Base-by-base conservation (phyloP, 768 basidiomycete species). In the Dictyophora rubrovolvata region DNA sequence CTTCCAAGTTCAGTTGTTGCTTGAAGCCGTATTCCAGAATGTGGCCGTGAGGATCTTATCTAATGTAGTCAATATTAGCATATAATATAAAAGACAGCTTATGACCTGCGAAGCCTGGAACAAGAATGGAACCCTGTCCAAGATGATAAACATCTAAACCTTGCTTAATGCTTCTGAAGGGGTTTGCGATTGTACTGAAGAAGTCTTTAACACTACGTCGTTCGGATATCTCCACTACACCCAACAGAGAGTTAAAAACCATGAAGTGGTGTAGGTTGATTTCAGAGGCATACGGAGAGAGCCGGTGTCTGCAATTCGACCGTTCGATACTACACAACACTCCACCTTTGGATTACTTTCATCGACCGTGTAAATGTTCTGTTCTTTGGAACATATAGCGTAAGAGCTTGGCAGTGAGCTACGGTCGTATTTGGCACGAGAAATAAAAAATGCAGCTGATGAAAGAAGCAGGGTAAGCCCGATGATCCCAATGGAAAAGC, bases 41-140 rank as follows among this genome's bases (percentile, higher is more conserved):
- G 67, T 93, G 91, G 0, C 84, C 88, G 69, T 93, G 90, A 0
- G 89, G 82, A 69, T 93, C 90, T 87, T 60, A 36, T 56, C 9
- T 1, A 2, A 42, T 42, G 51, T 48, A 59, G 51, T 59, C 56
- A 20, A 36, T 48, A n/a, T 5, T n/a, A 10, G 60, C 48, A 18
- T 60, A 42, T 23, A 35, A 48, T 36, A 55, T 18, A 34, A 23
- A n/a, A 47, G 37, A 53, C 23, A 46, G 56, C 16, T 53, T 4
- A 68, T 21, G 66, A 86, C 88, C 88, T 68, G 86, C 72, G 17
- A 92, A 74, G 20, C 89, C 89, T 0, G 89, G 89, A 8, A 89
- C 80, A 16, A 90, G 69, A 54, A 84, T 78, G 21, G 75, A 76
- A 17, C 79, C 82, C 37, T 75, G 66, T 53, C 75, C 70, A 59